Conservation (phyloP, 345 rosid species). For the Physaria fendleri region DNA sequence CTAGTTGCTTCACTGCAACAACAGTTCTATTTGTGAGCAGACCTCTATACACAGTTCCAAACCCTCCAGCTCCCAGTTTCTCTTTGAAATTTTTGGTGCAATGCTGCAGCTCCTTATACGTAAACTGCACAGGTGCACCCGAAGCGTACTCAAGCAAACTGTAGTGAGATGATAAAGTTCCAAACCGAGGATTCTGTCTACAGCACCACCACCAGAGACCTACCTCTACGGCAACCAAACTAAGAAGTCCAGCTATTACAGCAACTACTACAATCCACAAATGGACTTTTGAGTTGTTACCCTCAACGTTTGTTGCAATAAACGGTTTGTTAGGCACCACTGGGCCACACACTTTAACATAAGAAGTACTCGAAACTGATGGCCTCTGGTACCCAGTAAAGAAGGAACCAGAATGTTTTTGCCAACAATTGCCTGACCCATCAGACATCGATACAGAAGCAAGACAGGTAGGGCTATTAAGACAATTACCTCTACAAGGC, state of each 20-base stretch:
- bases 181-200: slow-evolving; percentile 33
- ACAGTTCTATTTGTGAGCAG: slow-evolving; percentile 35
- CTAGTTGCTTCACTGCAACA: slow-evolving; percentile 57
- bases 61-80: too few species aligned
- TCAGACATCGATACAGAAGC: slow-evolving; percentile 54
- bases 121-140: slow-evolving; percentile 49
- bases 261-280: slow-evolving; percentile 37
- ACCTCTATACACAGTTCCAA: slow-evolving; percentile 59
- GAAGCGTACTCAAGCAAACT: slow-evolving; percentile 55
- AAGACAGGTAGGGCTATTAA: slow-evolving; percentile 33
- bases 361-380: slow-evolving; percentile 45
- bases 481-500: slow-evolving; percentile 51
- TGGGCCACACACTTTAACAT: slow-evolving; percentile 54
- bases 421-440: slow-evolving; percentile 52
- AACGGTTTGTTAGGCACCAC: slow-evolving; percentile 32
- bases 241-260: slow-evolving; percentile 28
- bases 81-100: slow-evolving; percentile 49
- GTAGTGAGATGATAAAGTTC: slow-evolving; percentile 39
- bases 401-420: slow-evolving; percentile 38
- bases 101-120: slow-evolving; percentile 45
- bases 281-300: slow-evolving; percentile 23
- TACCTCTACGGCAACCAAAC: slow-evolving; percentile 32
- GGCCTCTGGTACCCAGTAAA: slow-evolving; percentile 53
- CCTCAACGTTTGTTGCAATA: background rate
- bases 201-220: slow-evolving; percentile 54